Base-by-base conservation (phyloP, 306 rosid genomes). In the Hippophae rhamnoides region DNA sequence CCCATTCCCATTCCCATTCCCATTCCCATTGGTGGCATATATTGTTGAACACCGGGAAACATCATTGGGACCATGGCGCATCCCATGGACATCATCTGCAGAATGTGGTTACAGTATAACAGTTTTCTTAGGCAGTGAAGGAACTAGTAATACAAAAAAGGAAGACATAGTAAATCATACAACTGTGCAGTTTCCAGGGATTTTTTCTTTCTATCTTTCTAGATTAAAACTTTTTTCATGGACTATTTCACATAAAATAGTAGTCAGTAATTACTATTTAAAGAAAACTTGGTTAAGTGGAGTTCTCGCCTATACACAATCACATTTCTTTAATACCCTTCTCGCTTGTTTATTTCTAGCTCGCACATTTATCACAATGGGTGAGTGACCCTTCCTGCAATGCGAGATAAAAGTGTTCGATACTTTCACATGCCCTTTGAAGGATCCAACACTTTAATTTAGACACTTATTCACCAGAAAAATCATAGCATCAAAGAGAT, bases 71-170 rank as follows among this genome's bases (percentile, higher is more conserved):
- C 69, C 89, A 81, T 81, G 52, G 95, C 82, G 57, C 78, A 84
- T 66, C 90, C 95, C 94, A 81, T 84, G 64, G 95, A 84, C 94
- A 90, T 84, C 89, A 87, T 90, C 97, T 90, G 81, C 78, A 69
- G 27, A 55, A 61, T 52, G 45, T 8, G 50, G 69, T 71, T 50
- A 66, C 67, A 58, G 57, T 66, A 31, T 31, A 60, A 48, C 10
- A 57, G 69, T 66, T 8, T 60, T 61, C 57, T 61, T 54, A 59
- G 72, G 64, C 50, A 14, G 53, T 44, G 77, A 53, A 62, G 7
- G 53, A 67, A 56, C 47, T 41, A 41, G 8, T 25, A 48, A 41
- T 45, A 9, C 12, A 10, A 56, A 9, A 23, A 8, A 58, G 6
- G 51, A 43, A 13, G 26, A 12, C 14, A 12, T 27, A 31, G 53